Base-by-base conservation (phyloP, 1,284 basidiomycete species). In the Sporisorium scitamineum region DNA sequence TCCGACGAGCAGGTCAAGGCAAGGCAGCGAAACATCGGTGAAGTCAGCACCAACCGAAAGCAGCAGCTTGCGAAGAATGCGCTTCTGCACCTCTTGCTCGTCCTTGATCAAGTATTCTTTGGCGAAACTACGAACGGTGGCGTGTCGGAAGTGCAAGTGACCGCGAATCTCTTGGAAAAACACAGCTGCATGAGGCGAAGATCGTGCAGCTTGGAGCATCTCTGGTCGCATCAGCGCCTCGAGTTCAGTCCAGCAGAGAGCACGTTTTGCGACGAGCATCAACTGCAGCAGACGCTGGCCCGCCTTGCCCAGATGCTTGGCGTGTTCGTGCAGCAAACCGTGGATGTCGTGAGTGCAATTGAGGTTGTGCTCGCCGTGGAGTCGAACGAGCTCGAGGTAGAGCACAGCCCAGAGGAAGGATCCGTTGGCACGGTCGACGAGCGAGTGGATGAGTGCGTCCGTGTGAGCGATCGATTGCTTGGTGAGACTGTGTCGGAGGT, bases 21-120 rank as follows among this genome's bases (percentile, higher is more conserved):
- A 56, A 3, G 81, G 56, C 2, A 55, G 18, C 1, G 75, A 61
- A 22, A 55, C 60, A 58, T 80, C 61, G 2, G 65, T 26, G 1
- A 82, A 68, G 9, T 82, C 53, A 37, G 81, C 78, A 2, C 62
- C 59, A 55, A 79, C 78, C 18, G 78, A 79, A 2, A 55, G 29
- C 1, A 58, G 48, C 56, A 80, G 76, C 42, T 60, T 67, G 50
- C 50, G 67, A 22, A 76, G 42, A 14, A 68, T 48, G 52, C 64
- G 69, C 7, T 24, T 14, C 48, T 54, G 52, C 13, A 54, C 34
- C 14, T 7, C 13, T 8, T 54, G 34, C 37, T 54, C 52, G 24
- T 54, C 52, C 37, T 39, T 54, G 34, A 54, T 11, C 18, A 54
- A 37, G 37, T 54, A 37, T 1, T 54, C 52, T 16, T n/a, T 37